Evolutionary conservation across 192 early-diverging fungal genomes (phyloP), one percentile per base, ranked within the genome.

Genomic region (Globomyces pollinis-pini): DNA sequence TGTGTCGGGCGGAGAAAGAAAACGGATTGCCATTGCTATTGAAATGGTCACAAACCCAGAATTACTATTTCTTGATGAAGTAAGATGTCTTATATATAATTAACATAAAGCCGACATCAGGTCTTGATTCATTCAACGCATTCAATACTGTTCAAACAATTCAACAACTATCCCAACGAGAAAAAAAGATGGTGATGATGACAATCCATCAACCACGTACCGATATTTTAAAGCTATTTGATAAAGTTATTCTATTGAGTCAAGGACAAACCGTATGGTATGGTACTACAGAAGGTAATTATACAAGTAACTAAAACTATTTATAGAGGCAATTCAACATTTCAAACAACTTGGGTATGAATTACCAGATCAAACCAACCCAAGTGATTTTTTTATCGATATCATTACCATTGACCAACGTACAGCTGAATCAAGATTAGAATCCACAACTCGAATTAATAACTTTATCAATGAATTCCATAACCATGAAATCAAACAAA

Each of bases 121-220:
- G 88, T 0, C 71, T 89, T 23, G 88, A 89, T 67, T 70, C 82
- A 36, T 79, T 79, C 59, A 84, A 84, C 34, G 83, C 86, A 1
- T 72, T 76, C 61, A 67, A 77, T 44, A 70, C 87, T 1, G 77
- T 86, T 29, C 72, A 83, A 62, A 78, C 82, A 11, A 74, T 84
- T 59, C 74, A 80, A 59, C 60, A 70, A 45, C 65, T 85, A 33
- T 72, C 82, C 9, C 53, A 61, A 7, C 63, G 72, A 26, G 72
- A 72, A 20, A 65, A 77, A 38, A 75, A 74, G 9, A 79, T 55
- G 5, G 83, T 88, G 3, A 61, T 92, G 23, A 81, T 86, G 70
- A 87, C 88, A 1, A 86, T 92, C 59, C 90, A 92, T 58, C 88
- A 90, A 65, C 90, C 90, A 23, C 79, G 73, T 13, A 47, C 83